phyloP scores from a whole-genome alignment of 2,329 filamentous ascomycete genomes.

The Dothideomycetidae sp. region DNA sequence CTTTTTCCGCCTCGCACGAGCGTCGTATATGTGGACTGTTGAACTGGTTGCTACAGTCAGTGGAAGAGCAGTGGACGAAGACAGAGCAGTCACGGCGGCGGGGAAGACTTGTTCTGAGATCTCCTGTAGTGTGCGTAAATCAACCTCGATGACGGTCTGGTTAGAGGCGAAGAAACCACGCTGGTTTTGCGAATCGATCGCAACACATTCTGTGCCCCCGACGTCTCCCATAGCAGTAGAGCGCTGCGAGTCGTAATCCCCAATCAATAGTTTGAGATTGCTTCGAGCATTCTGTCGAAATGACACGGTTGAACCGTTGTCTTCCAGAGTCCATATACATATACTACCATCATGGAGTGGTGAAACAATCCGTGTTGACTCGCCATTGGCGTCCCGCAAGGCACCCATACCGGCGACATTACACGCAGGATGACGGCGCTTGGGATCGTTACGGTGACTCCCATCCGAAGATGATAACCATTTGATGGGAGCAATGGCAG shows the following conservation, averaged over 20 bases:
- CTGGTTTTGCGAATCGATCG: slow-evolving; percentile 52
- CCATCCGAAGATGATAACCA: slow-evolving; percentile 71
- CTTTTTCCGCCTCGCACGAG: slow-evolving; percentile 31
- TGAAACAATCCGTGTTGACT: slow-evolving; percentile 50
- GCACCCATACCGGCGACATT: slow-evolving; percentile 61
- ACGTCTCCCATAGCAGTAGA: slow-evolving; percentile 53
- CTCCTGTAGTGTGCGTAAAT: slow-evolving; percentile 57
- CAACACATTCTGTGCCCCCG: slow-evolving; percentile 65
- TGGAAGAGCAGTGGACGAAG: slow-evolving; percentile 51
- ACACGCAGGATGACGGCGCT: too few relatives aligned
- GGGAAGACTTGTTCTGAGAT: slow-evolving; percentile 59
- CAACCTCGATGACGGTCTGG: slow-evolving; percentile 64
- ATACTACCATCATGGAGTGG: slow-evolving; percentile 78
- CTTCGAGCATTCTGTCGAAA: slow-evolving; percentile 55
- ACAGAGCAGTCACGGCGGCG: slow-evolving; percentile 72
- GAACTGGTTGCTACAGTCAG: slow-evolving; percentile 72
- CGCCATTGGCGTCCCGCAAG: slow-evolving; percentile 42
- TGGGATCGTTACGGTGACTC: too few relatives aligned
- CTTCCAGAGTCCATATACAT: slow-evolving; percentile 58
- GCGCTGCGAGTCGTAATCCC: slow-evolving; percentile 33
- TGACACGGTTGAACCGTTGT: slow-evolving; percentile 2
- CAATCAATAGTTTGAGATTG: slow-evolving; percentile 50
- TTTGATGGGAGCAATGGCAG: slow-evolving; percentile 48
- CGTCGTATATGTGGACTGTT: slow-evolving; percentile 72
- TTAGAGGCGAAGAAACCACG: slow-evolving; percentile 70